Percentiles rank a stretch among this genome's conserved stretches.
phyloP scores from a whole-genome alignment of 2,329 filamentous ascomycete genomes.

The Acarospora socialis region DNA sequence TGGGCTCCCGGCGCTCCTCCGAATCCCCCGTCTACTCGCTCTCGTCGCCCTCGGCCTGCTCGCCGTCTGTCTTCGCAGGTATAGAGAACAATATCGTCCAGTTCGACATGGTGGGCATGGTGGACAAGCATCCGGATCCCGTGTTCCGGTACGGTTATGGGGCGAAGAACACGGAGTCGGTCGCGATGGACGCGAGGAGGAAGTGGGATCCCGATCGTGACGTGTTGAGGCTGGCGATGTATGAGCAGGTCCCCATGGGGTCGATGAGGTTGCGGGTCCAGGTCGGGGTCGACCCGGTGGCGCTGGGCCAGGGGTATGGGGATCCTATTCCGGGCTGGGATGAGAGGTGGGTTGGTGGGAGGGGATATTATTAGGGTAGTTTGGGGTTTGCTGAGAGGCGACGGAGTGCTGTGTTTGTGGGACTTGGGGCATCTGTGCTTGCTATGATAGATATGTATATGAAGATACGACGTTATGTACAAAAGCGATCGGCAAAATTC shows the following conservation, averaged over 20 bases:
- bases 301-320: constrained; percentile 9
- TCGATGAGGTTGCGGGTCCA: not conserved
- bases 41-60: constrained; percentile 30
- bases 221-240: constrained; percentile 31
- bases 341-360: constrained; percentile 15
- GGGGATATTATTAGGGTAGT: too few relatives aligned
- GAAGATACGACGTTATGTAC: too few relatives aligned
- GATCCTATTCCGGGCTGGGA: constrained; percentile 10
- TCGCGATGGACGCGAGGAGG: constrained; percentile 16
- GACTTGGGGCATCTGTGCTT: too few relatives aligned
- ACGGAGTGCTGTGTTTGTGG: too few relatives aligned
- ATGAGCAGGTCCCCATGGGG: constrained; percentile 24
- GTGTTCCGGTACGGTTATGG: constrained; percentile 19
- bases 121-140: constrained; percentile 31
- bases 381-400: too few relatives aligned
- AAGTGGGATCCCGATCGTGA: constrained; percentile 24
- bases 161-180: constrained; percentile 11
- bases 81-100: constrained; percentile 31
- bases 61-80: constrained; percentile 33
- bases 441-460: too few relatives aligned
- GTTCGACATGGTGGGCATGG: constrained; percentile 29
- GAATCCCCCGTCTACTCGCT: constrained; percentile 35
- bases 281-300: constrained; percentile 14
- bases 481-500: too few relatives aligned
- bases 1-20: constrained; percentile 14